phyloP scores from a whole-genome alignment of 164 flowering plant genomes.

The Vitis rotundifolia region DNA sequence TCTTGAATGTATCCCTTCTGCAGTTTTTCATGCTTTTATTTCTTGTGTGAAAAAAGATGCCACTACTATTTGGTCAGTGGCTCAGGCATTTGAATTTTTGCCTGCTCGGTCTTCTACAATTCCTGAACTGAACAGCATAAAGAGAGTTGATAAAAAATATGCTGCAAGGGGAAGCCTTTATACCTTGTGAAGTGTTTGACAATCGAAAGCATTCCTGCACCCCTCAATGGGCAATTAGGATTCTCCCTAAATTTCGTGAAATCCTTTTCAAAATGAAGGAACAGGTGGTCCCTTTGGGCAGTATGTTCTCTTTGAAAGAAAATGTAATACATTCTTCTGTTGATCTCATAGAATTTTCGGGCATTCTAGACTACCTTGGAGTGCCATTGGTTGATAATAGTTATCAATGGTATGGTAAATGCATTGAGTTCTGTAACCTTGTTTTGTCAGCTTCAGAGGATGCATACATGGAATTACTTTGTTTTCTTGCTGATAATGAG shows the following conservation, averaged over 20 bases:
- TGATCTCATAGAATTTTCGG: conserved; percentile 11
- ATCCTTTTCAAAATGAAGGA: conserved; percentile 9
- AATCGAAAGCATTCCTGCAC: background rate
- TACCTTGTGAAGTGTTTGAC: conserved; percentile 19
- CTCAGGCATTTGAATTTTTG: conserved; percentile 18
- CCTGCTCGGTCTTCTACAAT: conserved; percentile 16
- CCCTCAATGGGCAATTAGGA: conserved; percentile 8
- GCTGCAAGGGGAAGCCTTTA: background rate
- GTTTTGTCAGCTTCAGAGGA: conserved; percentile 13
- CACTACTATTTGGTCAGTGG: conserved; percentile 8
- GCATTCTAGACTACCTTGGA: conserved; percentile 19
- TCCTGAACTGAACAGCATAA: conserved; percentile 12
- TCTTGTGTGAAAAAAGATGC: conserved; percentile 14
- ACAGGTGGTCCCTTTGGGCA: background rate
- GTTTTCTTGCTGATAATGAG: conserved; percentile 22
- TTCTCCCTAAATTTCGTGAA: conserved; percentile 10
- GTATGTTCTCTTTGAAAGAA: conserved; percentile 3
- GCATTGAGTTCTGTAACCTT: conserved; percentile 13
- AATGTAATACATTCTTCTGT: conserved; percentile 14
- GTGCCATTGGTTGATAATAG: conserved; percentile 2
- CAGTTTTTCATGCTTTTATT: conserved; percentile 28
- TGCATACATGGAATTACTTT: conserved; percentile 23
- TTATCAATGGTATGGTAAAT: conserved; percentile 15
- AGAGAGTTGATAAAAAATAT: conserved; percentile 18
- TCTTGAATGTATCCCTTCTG: conserved; percentile 25